Evolutionary conservation across 805 yeast species (phyloP).

Genomic region (Kluyveromyces lactis): DNA sequence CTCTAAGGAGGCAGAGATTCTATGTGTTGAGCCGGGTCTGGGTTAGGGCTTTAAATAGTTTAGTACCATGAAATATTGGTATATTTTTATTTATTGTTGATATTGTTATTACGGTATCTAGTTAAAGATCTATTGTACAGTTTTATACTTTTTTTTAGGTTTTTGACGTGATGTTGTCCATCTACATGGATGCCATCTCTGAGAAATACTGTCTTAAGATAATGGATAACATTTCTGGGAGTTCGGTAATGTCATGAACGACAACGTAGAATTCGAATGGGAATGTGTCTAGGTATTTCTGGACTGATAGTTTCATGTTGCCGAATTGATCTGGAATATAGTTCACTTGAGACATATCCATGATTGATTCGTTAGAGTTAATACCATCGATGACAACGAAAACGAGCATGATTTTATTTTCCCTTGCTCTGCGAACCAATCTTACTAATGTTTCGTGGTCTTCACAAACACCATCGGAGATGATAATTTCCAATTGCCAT

Average conservation of each 20-base stretch:
- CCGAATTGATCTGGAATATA: slow-evolving; percentile 70
- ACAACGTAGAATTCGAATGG: slow-evolving; percentile 97
- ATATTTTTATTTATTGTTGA: too few relatives aligned
- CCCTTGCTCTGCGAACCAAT: slow-evolving; percentile 85
- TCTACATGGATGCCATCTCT: slow-evolving; percentile 41
- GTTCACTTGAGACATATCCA: slow-evolving; percentile 90
- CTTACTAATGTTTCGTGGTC: slow-evolving; percentile 78
- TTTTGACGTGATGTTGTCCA: too few relatives aligned
- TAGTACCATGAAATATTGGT: too few relatives aligned
- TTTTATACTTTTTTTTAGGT: not conserved
- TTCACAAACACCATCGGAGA: slow-evolving; percentile 97
- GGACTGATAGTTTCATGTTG: slow-evolving; percentile 62
- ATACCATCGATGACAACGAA: slow-evolving; percentile 92
- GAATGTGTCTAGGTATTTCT: slow-evolving; percentile 82
- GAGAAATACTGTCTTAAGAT: slow-evolving; percentile 89
- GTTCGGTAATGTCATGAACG: slow-evolving; percentile 77
- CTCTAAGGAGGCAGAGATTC: too few relatives aligned
- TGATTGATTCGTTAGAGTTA: slow-evolving; percentile 71
- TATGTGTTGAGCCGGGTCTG: too few relatives aligned
- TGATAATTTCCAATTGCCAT: slow-evolving; percentile 89
- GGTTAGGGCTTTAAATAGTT: too few relatives aligned
- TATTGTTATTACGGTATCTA: too few relatives aligned
- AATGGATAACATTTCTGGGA: slow-evolving; percentile 84
- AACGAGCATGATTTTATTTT: slow-evolving; percentile 87
- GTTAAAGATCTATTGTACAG: too few relatives aligned